Evolutionary conservation across 441 rosid genomes (phyloP).

Genomic region (Arabidopsis lyrata): DNA sequence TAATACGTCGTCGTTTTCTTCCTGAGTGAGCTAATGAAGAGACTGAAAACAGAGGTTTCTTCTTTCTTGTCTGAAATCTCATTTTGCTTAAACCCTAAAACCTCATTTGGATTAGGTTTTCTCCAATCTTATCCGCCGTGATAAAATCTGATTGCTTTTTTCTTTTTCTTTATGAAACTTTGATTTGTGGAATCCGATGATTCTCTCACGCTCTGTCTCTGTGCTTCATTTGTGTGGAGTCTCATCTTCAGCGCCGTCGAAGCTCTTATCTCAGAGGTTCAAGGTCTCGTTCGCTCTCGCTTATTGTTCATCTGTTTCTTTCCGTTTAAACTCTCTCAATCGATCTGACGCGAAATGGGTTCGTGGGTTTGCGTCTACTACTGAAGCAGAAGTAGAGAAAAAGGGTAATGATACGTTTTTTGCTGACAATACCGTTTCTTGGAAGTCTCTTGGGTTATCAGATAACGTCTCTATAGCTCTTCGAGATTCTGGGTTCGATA

Average conservation of each 20-base stretch:
- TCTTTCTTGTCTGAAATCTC: conserved; percentile 4
- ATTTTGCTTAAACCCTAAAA: conserved; percentile 56
- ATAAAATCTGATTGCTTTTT: not conserved
- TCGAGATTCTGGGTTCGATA: conserved; percentile 58
- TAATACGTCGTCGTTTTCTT: not conserved
- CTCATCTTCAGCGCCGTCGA: conserved; percentile 46
- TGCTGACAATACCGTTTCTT: conserved; percentile 70
- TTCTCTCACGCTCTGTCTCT: conserved; percentile 61
- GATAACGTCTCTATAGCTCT: conserved; percentile 70
- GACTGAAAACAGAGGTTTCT: conserved; percentile 22
- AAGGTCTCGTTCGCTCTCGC: conserved; percentile 47
- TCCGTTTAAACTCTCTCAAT: conserved; percentile 51
- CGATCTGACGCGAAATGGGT: conserved; percentile 41
- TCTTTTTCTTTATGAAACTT: not conserved
- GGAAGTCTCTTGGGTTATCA: conserved; percentile 85
- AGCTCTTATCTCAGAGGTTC: conserved; percentile 53
- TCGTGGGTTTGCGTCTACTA: conserved; percentile 52
- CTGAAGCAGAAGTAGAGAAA: conserved; percentile 41
- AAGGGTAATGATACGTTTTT: conserved; percentile 65
- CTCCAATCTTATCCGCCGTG: conserved; percentile 37
- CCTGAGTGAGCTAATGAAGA: not conserved
- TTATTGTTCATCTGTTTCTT: conserved; percentile 42
- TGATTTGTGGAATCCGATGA: conserved; percentile 43
- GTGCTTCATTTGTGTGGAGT: conserved; percentile 54
- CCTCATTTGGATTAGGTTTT: conserved; percentile 32